These are phyloP conservation scores for Colletotrichum limetticola DNA, from an alignment of 2,329 filamentous ascomycete genomes.

Conservation along the genomic window DNA sequence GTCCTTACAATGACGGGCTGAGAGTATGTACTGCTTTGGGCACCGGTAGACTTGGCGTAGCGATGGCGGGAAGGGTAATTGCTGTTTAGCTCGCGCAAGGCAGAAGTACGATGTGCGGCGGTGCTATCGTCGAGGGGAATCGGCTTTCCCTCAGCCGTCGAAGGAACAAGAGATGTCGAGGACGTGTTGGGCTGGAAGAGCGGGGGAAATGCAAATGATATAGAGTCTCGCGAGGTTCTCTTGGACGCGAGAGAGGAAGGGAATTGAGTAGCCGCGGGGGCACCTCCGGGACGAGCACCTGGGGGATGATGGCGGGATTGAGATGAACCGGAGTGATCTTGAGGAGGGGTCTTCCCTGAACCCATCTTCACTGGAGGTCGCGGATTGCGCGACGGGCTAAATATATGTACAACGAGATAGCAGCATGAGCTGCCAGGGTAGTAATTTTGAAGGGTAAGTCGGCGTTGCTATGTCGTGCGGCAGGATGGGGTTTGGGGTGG, in stretches of 20 bases:
- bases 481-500: constrained; percentile 1
- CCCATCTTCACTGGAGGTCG: constrained; percentile 28
- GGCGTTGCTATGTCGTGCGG: constrained; percentile 23
- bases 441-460: constrained; percentile 10
- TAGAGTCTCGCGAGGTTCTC: constrained; percentile 42
- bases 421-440: constrained; percentile 20
- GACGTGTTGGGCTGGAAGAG: constrained; percentile 61
- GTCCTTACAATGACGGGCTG: constrained; percentile 75
- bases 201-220: constrained; percentile 61
- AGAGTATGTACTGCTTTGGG: constrained; percentile 68
- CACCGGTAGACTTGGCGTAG: constrained; percentile 66
- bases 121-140: constrained; percentile 67
- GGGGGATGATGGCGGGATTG: constrained; percentile 8
- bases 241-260: constrained; percentile 32
- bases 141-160: constrained; percentile 65
- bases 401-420: constrained; percentile 23
- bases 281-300: constrained; percentile 9
- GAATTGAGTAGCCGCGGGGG: constrained; percentile 20
- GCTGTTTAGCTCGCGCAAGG: constrained; percentile 68
- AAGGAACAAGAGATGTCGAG: constrained; percentile 63
- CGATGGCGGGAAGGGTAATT: constrained; percentile 67
- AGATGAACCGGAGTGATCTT: constrained; percentile 25
- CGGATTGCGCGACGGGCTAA: constrained; percentile 19
- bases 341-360: constrained; percentile 5
- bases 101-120: constrained; percentile 66